A percentile compares a stretch with the other conserved stretches of the same genome.
Conservation (phyloP, 1,284 basidiomycete genomes). For the Rhodotorula sp. region DNA sequence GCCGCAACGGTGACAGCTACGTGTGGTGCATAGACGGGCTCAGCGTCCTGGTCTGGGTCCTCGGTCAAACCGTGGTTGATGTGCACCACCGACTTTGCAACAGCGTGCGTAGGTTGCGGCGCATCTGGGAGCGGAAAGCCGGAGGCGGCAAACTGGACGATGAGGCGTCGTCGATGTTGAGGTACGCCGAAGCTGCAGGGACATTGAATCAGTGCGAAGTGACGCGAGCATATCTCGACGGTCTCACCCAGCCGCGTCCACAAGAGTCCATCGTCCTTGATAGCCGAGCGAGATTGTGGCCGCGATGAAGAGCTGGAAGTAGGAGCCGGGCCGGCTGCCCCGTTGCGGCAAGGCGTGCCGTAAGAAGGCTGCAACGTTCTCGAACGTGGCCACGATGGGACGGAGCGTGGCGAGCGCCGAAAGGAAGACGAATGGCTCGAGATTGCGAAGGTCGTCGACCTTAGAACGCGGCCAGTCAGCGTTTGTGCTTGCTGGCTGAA, state of each 20-base stretch:
- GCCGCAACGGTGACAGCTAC: neutral
- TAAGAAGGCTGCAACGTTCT: conserved; percentile 19
- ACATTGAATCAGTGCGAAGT: neutral
- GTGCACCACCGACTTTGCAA: neutral
- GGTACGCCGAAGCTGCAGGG: conserved; percentile 17
- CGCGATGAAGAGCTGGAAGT: conserved; percentile 7
- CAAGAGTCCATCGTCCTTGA: conserved; percentile 3
- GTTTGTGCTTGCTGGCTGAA: neutral
- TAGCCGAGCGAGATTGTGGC: conserved; percentile 1
- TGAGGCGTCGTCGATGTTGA: conserved; percentile 10
- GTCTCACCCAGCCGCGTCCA: conserved; percentile 12
- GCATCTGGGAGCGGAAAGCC: conserved; percentile 3
- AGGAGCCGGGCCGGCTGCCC: neutral
- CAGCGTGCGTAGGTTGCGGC: conserved; percentile 1
- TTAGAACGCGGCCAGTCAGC: neutral
- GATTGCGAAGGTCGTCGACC: conserved; percentile 1
- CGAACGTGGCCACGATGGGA: neutral
- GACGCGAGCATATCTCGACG: neutral
- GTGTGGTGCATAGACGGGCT: conserved; percentile 1
- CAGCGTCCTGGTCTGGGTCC: neutral
- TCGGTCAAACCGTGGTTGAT: conserved; percentile 1
- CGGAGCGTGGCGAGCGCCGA: neutral
- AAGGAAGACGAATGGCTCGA: conserved; percentile 20
- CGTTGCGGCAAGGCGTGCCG: conserved; percentile 2
- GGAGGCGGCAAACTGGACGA: conserved; percentile 5